Base-by-base conservation (phyloP, 257 asterid species). In the Dorcoceras hygrometricum region DNA sequence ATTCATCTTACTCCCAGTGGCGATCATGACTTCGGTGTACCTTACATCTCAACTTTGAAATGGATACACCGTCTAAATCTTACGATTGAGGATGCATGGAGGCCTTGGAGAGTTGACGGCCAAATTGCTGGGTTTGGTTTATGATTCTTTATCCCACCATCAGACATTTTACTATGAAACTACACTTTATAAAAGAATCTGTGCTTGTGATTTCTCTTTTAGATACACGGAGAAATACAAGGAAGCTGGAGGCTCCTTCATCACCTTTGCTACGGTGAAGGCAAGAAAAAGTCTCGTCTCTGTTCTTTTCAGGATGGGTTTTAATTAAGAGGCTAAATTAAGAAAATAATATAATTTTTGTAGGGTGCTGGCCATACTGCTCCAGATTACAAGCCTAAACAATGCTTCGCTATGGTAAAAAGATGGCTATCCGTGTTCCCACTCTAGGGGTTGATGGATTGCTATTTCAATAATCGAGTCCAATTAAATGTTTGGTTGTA, bases 41-140 rank as follows among this genome's bases (percentile, higher is more conserved):
- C 79, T 20, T 78, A 74, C 71, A 31, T 71, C 72, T 36, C 72
- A 23, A 74, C 83, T 2, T 32, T 71, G 23, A 71, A 71, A 23
- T 74, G 82, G 79, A 70, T 73, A 31, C 76, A 19, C 0, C 19
- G 8, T n/a, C 74, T 78, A 22, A 73, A 78, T 19, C 66, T 78
- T 5, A 74, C 77, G 2, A 8, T 78, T 0, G 59, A 66, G 0
- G 79, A 78, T 3, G 29, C 59, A 5, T 78, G 82, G 82, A 66
- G 82, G 61, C 77, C 79, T 63, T 78, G 83, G 83, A 66, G 18
- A 5, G 75, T 78, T 0, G 61, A 67, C 23, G 77, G 75, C 19
- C 83, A 74, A 70, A 25, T 63, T 32, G 80, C 77, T 2, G 83
- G 83, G 83, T 78, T 19, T 1, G 23, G 76, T 65, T 58, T 63